Conservation (phyloP, 2,329 filamentous ascomycete genomes). For the Aspergillus sp. region DNA sequence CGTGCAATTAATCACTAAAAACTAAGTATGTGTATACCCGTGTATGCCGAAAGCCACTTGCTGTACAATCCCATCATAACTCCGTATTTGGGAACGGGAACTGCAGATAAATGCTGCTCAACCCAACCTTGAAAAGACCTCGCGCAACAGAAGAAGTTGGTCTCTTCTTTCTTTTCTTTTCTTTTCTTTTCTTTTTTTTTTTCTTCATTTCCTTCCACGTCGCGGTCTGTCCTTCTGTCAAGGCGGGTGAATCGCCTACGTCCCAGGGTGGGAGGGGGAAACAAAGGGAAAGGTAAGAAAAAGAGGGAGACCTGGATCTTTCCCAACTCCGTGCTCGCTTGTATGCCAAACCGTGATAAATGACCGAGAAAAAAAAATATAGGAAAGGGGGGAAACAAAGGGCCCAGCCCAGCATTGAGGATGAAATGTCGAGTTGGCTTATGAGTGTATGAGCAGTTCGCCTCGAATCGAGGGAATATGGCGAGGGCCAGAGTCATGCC, state of each 20-base stretch:
- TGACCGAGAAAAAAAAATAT: constrained; percentile 12
- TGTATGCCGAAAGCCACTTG: constrained; percentile 4
- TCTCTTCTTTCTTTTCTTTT: neutral
- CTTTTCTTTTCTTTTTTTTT: neutral
- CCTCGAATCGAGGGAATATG: constrained; percentile 6
- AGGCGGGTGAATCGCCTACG: constrained; percentile 19
- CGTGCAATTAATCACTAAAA: neutral
- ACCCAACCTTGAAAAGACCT: constrained; percentile 10
- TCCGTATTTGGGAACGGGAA: neutral
- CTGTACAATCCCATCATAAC: constrained; percentile 15
- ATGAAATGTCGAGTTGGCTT: constrained; percentile 15
- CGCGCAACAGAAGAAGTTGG: neutral
- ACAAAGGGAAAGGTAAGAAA: neutral
- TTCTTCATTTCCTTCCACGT: neutral
- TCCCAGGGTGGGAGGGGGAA: constrained; percentile 1
- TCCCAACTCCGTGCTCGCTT: constrained; percentile 19
- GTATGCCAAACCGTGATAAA: constrained; percentile 22
- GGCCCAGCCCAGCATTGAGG: constrained; percentile 4
- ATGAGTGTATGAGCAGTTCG: constrained; percentile 10
- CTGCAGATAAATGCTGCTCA: constrained; percentile 4
- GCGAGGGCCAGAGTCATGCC: constrained; percentile 8
- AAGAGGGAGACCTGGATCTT: constrained; percentile 4
- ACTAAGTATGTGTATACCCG: constrained; percentile 3
- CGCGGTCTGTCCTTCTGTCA: constrained; percentile 12
- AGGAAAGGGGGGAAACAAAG: constrained; percentile 11